Conservation (phyloP, 345 rosid species). For the Populus davidiana region DNA sequence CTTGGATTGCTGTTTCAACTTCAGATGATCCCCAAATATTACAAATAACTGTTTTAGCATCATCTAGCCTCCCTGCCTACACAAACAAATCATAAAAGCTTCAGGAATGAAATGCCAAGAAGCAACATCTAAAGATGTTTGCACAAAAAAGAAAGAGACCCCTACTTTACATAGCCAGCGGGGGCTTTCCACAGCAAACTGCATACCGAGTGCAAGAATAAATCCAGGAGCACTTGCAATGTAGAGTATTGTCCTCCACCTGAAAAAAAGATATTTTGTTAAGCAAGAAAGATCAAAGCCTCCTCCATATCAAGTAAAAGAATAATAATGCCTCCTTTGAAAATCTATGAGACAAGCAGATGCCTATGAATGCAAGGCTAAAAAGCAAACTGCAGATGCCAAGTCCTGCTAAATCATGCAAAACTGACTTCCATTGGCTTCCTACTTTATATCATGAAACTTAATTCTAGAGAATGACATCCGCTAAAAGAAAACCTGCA, state of each 20-base stretch:
- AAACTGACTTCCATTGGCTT: background rate
- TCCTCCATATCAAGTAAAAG: background rate
- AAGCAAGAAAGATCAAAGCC: background rate
- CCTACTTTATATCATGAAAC: background rate
- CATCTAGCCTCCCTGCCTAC: conserved; percentile 58
- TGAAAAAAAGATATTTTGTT: conserved; percentile 28
- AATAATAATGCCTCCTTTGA: background rate
- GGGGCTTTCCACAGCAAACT: conserved; percentile 80
- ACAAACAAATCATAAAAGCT: conserved; percentile 7
- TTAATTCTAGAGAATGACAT: background rate
- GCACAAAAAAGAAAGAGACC: background rate
- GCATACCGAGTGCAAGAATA: conserved; percentile 61
- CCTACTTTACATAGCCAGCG: conserved; percentile 82
- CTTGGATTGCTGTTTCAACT: conserved; percentile 53
- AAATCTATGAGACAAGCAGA: background rate
- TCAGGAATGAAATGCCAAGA: conserved; percentile 15
- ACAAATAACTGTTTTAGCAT: conserved; percentile 51
- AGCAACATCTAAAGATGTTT: conserved; percentile 3
- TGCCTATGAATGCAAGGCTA: background rate
- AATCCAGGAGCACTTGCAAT: conserved; percentile 60
- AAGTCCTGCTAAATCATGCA: background rate
- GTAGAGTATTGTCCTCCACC: conserved; percentile 81
- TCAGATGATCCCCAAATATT: conserved; percentile 69
- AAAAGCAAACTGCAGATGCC: background rate
- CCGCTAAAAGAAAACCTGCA: background rate